These are phyloP conservation scores for Fabrea salina DNA, from an alignment of 169 alveolate genomes.

Conservation along the genomic window DNA sequence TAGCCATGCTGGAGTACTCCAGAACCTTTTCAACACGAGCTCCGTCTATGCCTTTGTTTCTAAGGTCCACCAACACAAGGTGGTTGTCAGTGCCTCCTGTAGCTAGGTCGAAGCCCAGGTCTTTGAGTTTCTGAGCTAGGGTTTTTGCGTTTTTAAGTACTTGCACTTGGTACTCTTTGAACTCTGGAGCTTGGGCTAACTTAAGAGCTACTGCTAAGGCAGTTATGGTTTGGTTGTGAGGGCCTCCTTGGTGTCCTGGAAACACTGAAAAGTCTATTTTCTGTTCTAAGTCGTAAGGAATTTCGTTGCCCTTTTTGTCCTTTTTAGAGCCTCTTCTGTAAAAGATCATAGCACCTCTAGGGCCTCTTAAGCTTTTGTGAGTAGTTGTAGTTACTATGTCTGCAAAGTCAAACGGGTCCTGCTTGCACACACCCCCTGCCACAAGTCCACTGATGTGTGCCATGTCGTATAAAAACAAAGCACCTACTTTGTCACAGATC, in stretches of 20 bases:
- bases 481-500: constrained; percentile 94
- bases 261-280: constrained; percentile 92
- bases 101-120: constrained; percentile 50
- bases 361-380: constrained; percentile 95
- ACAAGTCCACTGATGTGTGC: constrained; percentile 96
- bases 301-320: constrained; percentile 35
- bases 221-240: constrained; percentile 86
- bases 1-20: constrained; percentile 61
- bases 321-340: constrained; percentile 72
- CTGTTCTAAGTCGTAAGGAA: constrained; percentile 75
- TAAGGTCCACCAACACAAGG: constrained; percentile 61
- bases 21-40: constrained; percentile 68
- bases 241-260: constrained; percentile 97
- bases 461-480: constrained; percentile 95
- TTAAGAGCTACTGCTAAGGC: constrained; percentile 75
- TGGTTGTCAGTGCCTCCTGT: constrained; percentile 81
- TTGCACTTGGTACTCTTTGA: constrained; percentile 47
- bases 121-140: constrained; percentile 41
- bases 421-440: constrained; percentile 85
- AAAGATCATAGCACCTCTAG: constrained; percentile 94
- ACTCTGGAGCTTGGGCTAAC: constrained; percentile 52
- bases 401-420: constrained; percentile 82
- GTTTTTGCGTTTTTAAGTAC: constrained; percentile 45
- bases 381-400: constrained; percentile 99
- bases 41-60: constrained; percentile 64